Evolutionary conservation across 2,329 filamentous ascomycete genomes (phyloP).

Genomic region (Colletotrichum horii): DNA sequence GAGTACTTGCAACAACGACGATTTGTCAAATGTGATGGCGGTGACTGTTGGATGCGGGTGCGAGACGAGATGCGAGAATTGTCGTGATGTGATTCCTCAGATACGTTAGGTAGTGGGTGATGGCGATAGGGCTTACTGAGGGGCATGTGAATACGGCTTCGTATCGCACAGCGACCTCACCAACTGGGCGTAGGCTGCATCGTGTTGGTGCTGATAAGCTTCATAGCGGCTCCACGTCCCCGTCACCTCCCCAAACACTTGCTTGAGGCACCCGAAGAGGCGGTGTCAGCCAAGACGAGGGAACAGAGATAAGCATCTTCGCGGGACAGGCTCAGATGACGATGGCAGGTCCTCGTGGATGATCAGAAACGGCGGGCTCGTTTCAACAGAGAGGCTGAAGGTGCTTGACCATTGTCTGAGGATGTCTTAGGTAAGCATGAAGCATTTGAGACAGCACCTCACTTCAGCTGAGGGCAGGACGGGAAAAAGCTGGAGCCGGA

Average conservation of each 20-base stretch:
- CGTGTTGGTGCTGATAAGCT: background rate
- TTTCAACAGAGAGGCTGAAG: background rate
- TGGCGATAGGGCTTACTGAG: background rate
- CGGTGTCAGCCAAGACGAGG: background rate
- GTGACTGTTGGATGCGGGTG: background rate
- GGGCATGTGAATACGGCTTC: background rate
- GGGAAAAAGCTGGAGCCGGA: background rate
- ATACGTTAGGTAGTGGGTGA: background rate
- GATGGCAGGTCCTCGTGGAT: background rate
- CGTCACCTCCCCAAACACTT: background rate
- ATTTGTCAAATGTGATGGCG: background rate
- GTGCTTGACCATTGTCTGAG: slow-evolving; percentile 1
- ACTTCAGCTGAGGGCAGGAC: background rate
- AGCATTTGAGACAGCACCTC: background rate
- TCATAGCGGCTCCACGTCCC: background rate
- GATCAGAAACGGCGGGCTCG: slow-evolving; percentile 4
- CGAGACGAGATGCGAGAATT: background rate
- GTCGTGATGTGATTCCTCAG: background rate
- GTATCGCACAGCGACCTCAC: background rate
- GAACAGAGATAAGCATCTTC: background rate
- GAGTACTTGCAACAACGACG: background rate
- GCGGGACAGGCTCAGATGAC: background rate
- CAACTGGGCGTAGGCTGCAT: background rate
- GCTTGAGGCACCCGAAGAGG: background rate
- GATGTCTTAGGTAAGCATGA: background rate